Percentiles rank a stretch among this genome's conserved stretches.
Conservation (phyloP, 2,329 filamentous ascomycete genomes). For the Trichoderma hamatum region DNA sequence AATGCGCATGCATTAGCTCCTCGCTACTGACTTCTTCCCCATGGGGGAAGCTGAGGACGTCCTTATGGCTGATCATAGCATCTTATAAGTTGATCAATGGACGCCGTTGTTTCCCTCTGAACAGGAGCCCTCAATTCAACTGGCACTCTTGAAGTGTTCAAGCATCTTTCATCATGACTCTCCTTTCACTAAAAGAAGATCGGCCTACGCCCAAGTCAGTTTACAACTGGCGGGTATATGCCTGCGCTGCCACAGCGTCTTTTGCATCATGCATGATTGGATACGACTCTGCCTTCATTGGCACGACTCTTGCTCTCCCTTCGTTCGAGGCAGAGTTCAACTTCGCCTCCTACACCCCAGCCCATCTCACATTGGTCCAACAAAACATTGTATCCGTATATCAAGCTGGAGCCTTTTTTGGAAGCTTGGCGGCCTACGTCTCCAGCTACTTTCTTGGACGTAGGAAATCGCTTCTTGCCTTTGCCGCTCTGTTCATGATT, state of each 20-base stretch:
- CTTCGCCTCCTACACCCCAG: conserved; percentile 8
- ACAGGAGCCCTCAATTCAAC: neutral
- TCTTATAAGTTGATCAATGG: conserved; percentile 17
- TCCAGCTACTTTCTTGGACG: conserved; percentile 20
- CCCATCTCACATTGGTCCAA: conserved; percentile 8
- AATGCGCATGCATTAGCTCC: neutral
- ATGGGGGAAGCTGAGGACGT: conserved; percentile 7
- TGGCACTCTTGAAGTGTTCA: conserved; percentile 1
- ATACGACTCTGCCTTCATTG: conserved; percentile 23
- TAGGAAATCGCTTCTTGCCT: conserved; percentile 9
- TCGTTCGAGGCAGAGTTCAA: conserved; percentile 20
- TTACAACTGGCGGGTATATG: conserved; percentile 22
- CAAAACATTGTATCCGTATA: conserved; percentile 21
- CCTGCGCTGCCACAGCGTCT: conserved; percentile 20
- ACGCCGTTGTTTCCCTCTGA: neutral
- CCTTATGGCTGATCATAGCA: neutral
- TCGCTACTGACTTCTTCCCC: conserved; percentile 15
- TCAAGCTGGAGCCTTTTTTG: conserved; percentile 19
- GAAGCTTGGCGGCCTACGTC: conserved; percentile 18
- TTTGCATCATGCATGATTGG: conserved; percentile 24
- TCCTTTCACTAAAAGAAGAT: conserved; percentile 20
- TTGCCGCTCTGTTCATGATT: conserved; percentile 13
- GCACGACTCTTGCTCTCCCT: conserved; percentile 22
- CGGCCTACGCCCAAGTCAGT: conserved; percentile 22
- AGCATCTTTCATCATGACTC: conserved; percentile 5